Conservation (phyloP, 2,329 filamentous ascomycete genomes). For the Fusarium brachygibbosum region DNA sequence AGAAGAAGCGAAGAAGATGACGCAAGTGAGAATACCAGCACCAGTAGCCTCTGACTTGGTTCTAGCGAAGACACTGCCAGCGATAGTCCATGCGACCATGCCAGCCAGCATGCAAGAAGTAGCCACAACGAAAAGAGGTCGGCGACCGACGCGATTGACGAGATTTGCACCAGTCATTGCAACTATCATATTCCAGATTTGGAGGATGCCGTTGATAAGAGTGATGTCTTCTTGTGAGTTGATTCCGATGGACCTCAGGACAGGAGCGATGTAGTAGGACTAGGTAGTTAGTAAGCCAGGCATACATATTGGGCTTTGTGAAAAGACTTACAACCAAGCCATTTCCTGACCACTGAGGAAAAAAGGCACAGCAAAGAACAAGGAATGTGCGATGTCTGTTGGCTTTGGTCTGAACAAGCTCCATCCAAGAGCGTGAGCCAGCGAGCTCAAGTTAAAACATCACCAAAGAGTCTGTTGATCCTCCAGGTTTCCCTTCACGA, state of each 20-base stretch:
- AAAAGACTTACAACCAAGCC: not conserved
- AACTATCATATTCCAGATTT: slow-evolving; percentile 60
- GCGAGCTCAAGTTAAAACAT: slow-evolving; percentile 49
- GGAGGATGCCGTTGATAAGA: slow-evolving; percentile 59
- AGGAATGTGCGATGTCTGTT: not conserved
- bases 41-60: slow-evolving; percentile 52
- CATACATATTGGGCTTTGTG: too few species aligned
- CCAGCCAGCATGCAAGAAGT: slow-evolving; percentile 56
- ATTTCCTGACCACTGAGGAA: slow-evolving; percentile 59
- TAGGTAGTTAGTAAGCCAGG: not conserved
- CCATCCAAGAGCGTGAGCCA: not conserved
- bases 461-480: not conserved
- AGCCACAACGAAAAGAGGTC: slow-evolving; percentile 57
- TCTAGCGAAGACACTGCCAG: slow-evolving; percentile 54
- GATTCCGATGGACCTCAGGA: slow-evolving; percentile 57
- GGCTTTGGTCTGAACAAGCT: not conserved
- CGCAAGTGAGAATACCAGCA: slow-evolving; percentile 56
- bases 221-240: slow-evolving; percentile 56
- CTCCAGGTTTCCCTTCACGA: not conserved
- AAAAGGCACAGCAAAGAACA: slow-evolving; percentile 47
- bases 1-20: slow-evolving; percentile 59
- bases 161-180: slow-evolving; percentile 55
- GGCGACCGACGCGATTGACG: slow-evolving; percentile 55
- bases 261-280: slow-evolving; percentile 58
- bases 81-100: slow-evolving; percentile 58